A percentile compares a stretch with the other conserved stretches of the same genome.
phyloP scores from a whole-genome alignment of 2,329 filamentous ascomycete genomes.

The Exserohilum turcica region DNA sequence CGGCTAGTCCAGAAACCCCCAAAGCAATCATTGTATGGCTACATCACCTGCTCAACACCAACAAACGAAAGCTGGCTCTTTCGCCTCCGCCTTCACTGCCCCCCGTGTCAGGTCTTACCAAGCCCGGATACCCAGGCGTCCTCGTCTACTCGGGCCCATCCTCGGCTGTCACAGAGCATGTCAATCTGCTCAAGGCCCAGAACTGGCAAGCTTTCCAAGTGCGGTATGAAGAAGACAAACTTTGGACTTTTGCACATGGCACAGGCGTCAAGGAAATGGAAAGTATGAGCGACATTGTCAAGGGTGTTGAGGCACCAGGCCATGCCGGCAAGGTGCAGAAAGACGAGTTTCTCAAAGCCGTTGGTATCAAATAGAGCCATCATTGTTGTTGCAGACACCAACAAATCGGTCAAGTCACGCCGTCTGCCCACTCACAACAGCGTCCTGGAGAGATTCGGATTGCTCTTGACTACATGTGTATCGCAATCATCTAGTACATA shows the following conservation, averaged over 20 bases:
- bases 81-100: constrained; percentile 32
- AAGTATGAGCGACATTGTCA: constrained; percentile 52
- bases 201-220: constrained; percentile 57
- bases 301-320: constrained; percentile 33
- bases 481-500: no score
- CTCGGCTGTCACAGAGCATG: constrained; percentile 48
- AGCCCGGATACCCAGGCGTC: constrained; percentile 55
- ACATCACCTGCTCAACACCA: constrained; percentile 54
- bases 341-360: constrained; percentile 40
- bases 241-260: constrained; percentile 50
- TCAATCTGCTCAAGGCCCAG: constrained; percentile 49
- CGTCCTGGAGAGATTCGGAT: not conserved
- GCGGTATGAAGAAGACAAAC: constrained; percentile 46
- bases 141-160: constrained; percentile 51
- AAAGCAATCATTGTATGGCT: constrained; percentile 54
- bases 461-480: not conserved
- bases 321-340: constrained; percentile 19
- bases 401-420: not conserved
- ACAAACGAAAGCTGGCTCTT: constrained; percentile 53
- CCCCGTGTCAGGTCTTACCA: constrained; percentile 50
- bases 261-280: constrained; percentile 51
- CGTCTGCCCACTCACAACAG: not conserved
- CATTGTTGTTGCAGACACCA: not conserved
- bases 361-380: constrained; percentile 41
- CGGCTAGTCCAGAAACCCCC: not conserved